Percentiles rank a stretch among this genome's conserved stretches.
Evolutionary conservation across 1,284 basidiomycete species (phyloP).

Genomic region (Chalciporus sp.): DNA sequence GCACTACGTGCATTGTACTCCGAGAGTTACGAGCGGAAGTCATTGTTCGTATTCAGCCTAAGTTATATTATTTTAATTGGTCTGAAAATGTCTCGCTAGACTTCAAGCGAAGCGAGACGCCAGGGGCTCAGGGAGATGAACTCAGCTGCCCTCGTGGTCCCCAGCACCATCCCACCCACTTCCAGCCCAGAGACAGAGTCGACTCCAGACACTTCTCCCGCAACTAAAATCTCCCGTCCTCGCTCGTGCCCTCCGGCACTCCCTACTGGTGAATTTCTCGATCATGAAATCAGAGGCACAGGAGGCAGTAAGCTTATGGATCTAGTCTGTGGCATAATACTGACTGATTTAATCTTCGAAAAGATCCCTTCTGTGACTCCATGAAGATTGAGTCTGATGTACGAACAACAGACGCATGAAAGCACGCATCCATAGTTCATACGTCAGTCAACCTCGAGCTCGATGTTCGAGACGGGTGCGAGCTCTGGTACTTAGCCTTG

Average conservation of each 20-base stretch:
- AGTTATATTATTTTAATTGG: background rate
- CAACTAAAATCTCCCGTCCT: too few species aligned
- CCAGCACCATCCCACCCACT: background rate
- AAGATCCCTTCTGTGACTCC: too few species aligned
- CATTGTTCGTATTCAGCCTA: slow-evolving; percentile 6
- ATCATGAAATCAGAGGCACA: background rate
- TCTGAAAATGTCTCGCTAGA: background rate
- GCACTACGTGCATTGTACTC: background rate
- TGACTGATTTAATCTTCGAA: background rate
- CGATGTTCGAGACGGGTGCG: too few species aligned
- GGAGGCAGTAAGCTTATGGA: background rate
- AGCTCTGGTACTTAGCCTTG: too few species aligned
- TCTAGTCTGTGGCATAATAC: too few species aligned
- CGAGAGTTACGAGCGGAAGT: slow-evolving; percentile 9
- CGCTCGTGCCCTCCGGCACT: slow-evolving; percentile 3
- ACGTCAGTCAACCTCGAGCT: slow-evolving; percentile 8
- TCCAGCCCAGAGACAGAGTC: background rate
- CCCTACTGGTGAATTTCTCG: background rate
- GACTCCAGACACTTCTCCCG: too few species aligned
- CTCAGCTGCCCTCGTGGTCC: background rate
- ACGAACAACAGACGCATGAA: too few species aligned
- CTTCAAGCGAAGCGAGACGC: background rate
- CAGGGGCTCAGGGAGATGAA: background rate
- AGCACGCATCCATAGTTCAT: background rate
- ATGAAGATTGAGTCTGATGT: too few species aligned